phyloP scores from a whole-genome alignment of 768 basidiomycete species.

The Leccinum variicolor region DNA sequence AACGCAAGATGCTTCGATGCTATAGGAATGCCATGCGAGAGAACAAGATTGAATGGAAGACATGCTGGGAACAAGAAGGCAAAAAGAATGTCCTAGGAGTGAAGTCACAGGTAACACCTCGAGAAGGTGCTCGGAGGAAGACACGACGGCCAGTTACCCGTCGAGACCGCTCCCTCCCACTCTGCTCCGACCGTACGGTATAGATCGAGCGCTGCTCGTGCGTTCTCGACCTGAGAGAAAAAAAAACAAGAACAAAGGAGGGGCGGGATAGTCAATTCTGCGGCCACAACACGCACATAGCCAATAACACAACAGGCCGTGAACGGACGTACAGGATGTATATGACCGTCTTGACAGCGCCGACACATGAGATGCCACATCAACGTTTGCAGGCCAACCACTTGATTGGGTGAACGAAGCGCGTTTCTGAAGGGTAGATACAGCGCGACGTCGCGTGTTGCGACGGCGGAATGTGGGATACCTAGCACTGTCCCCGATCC shows the following conservation, averaged over 20 bases:
- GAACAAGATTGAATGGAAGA: neutral
- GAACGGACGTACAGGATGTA: conserved; percentile 60
- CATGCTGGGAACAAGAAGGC: conserved; percentile 13
- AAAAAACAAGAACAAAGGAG: neutral
- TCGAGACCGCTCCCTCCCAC: conserved; percentile 63
- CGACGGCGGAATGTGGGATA: conserved; percentile 73
- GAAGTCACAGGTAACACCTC: conserved; percentile 61
- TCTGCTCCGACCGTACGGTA: conserved; percentile 55
- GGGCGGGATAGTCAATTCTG: conserved; percentile 3
- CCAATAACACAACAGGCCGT: neutral
- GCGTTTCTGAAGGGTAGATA: conserved; percentile 79
- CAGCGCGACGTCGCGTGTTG: conserved; percentile 76
- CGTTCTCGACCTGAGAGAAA: conserved; percentile 65
- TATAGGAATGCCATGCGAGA: conserved; percentile 5
- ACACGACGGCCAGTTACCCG: conserved; percentile 69
- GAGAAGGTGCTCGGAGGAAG: conserved; percentile 80
- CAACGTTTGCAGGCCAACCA: conserved; percentile 73
- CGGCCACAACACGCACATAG: neutral
- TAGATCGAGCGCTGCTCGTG: conserved; percentile 53
- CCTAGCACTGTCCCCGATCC: conserved; percentile 56
- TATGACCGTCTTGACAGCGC: conserved; percentile 67
- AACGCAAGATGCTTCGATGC: conserved; percentile 14
- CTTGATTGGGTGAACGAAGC: conserved; percentile 60
- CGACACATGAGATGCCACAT: conserved; percentile 82
- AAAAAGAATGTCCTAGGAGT: neutral